phyloP scores from a whole-genome alignment of 257 asterid genomes.

The Ballota nigra region DNA sequence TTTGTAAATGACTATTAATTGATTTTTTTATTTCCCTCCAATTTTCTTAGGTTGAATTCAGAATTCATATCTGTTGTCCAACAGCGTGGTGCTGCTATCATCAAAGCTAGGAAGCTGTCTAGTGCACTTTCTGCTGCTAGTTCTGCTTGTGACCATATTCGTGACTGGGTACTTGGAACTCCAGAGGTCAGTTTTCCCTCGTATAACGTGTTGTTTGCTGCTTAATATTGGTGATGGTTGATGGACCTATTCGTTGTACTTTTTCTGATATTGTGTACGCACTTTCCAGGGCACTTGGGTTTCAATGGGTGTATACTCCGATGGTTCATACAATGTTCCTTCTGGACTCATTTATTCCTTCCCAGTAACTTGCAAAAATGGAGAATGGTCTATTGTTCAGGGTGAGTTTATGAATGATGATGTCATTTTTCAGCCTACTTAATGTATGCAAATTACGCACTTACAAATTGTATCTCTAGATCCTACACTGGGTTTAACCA shows the following conservation, averaged over 20 bases:
- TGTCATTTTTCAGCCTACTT: neutral
- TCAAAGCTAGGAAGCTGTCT: constrained; percentile 88
- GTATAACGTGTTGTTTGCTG: neutral
- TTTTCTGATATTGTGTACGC: constrained; percentile 4
- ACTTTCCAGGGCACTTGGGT: constrained; percentile 76
- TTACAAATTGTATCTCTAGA: neutral
- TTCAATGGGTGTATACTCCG: constrained; percentile 98
- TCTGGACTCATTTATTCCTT: constrained; percentile 85
- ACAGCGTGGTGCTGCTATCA: constrained; percentile 97
- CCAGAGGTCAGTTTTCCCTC: constrained; percentile 55
- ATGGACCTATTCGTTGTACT: neutral
- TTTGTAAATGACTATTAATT: neutral
- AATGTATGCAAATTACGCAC: neutral
- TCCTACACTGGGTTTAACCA: neutral
- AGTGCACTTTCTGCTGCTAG: constrained; percentile 99
- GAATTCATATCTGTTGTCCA: constrained; percentile 85
- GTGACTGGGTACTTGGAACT: constrained; percentile 97
- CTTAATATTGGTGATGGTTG: neutral
- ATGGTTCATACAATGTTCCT: constrained; percentile 90
- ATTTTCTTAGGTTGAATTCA: constrained; percentile 59
- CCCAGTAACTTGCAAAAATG: constrained; percentile 93
- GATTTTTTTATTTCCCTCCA: neutral
- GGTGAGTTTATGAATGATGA: constrained; percentile 42
- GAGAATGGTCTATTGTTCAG: constrained; percentile 91
- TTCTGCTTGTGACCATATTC: constrained; percentile 95